phyloP scores from a whole-genome alignment of 2,329 filamentous ascomycete genomes.

The Coniochaeta hoffmannii region DNA sequence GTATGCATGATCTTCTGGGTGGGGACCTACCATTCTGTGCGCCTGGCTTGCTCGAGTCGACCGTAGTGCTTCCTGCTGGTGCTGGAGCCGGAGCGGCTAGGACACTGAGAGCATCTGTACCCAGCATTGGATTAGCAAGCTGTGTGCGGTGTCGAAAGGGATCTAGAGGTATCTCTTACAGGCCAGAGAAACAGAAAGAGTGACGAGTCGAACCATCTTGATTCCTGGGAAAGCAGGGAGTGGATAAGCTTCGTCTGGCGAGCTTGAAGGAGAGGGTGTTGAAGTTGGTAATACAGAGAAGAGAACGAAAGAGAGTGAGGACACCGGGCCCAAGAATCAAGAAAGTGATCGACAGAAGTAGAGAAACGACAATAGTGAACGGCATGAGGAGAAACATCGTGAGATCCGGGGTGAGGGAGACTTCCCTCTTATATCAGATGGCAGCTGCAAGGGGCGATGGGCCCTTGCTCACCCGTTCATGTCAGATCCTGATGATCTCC shows the following conservation, averaged over 20 bases:
- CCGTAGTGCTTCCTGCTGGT: constrained; percentile 9
- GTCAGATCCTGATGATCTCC: constrained; percentile 1
- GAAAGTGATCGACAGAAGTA: background rate
- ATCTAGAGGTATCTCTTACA: background rate
- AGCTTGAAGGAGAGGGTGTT: background rate
- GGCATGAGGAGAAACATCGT: background rate
- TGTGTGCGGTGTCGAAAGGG: background rate
- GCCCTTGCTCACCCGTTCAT: background rate
- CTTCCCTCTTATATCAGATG: background rate
- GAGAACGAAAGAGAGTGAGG: background rate
- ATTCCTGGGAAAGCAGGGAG: background rate
- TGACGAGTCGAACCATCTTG: background rate
- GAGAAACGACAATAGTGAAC: background rate
- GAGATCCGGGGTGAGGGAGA: background rate
- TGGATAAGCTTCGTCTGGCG: too few species aligned
- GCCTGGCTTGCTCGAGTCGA: background rate
- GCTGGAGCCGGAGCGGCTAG: background rate
- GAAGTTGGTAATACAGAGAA: background rate
- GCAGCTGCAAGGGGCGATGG: background rate
- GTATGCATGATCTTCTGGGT: background rate
- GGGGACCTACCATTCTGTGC: background rate
- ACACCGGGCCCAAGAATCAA: background rate
- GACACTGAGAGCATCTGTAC: background rate
- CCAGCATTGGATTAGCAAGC: background rate
- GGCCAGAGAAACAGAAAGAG: background rate